Conservation (phyloP, 2,329 filamentous ascomycete species). For the Aaosphaeria pasadenensis region DNA sequence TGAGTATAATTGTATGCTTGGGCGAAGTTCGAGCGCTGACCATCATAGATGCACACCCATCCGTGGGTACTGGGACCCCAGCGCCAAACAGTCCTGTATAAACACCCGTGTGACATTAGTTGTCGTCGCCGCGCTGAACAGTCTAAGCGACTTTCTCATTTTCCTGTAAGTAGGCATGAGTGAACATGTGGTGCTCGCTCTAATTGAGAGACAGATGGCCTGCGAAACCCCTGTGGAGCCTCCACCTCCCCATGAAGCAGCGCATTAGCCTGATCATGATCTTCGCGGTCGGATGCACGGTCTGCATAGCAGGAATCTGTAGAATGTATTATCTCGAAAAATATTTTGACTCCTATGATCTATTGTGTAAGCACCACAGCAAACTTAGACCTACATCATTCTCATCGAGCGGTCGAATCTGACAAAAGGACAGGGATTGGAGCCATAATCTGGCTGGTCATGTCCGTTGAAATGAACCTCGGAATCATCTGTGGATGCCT, state of each 20-base stretch:
- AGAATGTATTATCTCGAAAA: constrained; percentile 27
- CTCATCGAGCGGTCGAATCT: not conserved
- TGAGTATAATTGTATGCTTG: constrained; percentile 3
- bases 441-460: constrained; percentile 16
- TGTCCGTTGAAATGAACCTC: constrained; percentile 24
- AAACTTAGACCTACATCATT: not conserved
- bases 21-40: too few species aligned
- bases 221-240: constrained; percentile 20
- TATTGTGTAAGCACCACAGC: constrained; percentile 15
- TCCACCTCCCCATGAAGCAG: constrained; percentile 25
- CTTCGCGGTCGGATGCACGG: constrained; percentile 22
- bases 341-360: constrained; percentile 23
- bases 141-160: constrained; percentile 25
- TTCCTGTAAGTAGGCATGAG: constrained; percentile 16
- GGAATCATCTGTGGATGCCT: constrained; percentile 32
- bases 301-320: constrained; percentile 24
- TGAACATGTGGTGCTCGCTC: not conserved
- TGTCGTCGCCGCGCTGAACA: constrained; percentile 27
- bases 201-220: constrained; percentile 15
- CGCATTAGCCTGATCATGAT: constrained; percentile 23
- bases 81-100: constrained; percentile 19
- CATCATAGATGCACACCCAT: constrained; percentile 16
- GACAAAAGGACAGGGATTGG: constrained; percentile 16
- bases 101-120: constrained; percentile 19
- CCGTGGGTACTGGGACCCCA: constrained; percentile 17